Percentiles rank a stretch among this genome's conserved stretches.
phyloP scores from a whole-genome alignment of 1,139 yeast species.

The Geotrichum restrictum region DNA sequence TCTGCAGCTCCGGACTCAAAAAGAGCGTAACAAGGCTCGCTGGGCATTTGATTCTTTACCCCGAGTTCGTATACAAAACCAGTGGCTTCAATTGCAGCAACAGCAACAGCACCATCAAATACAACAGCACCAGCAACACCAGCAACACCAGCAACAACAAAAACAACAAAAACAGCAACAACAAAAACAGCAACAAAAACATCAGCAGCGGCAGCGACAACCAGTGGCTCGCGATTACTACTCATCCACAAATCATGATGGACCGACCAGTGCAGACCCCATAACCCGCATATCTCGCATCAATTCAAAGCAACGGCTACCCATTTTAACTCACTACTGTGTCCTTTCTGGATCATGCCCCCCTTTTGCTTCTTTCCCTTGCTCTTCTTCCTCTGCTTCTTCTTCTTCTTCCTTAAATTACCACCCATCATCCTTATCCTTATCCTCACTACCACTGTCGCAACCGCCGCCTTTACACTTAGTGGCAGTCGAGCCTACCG shows the following conservation, averaged over 20 bases:
- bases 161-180: not conserved
- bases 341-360: not conserved
- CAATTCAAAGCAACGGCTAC: not conserved
- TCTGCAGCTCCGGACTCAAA: constrained; percentile 1
- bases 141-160: not conserved
- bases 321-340: not conserved
- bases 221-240: not conserved
- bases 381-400: not conserved
- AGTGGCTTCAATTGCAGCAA: not conserved
- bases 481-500: not conserved
- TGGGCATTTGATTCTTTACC: constrained; percentile 7
- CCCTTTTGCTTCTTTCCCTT: not conserved
- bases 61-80: not conserved
- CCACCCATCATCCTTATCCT: too few relatives aligned
- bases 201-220: not conserved
- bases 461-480: too few relatives aligned
- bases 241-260: not conserved
- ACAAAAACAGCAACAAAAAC: not conserved
- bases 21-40: constrained; percentile 3
- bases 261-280: not conserved
- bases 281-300: not conserved
- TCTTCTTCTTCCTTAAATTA: too few relatives aligned
- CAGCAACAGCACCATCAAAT: too few relatives aligned
- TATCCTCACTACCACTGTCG: too few relatives aligned
- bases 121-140: not conserved